Base-by-base conservation (phyloP, 2,329 filamentous ascomycete species). In the Calonectria leucothoes region DNA sequence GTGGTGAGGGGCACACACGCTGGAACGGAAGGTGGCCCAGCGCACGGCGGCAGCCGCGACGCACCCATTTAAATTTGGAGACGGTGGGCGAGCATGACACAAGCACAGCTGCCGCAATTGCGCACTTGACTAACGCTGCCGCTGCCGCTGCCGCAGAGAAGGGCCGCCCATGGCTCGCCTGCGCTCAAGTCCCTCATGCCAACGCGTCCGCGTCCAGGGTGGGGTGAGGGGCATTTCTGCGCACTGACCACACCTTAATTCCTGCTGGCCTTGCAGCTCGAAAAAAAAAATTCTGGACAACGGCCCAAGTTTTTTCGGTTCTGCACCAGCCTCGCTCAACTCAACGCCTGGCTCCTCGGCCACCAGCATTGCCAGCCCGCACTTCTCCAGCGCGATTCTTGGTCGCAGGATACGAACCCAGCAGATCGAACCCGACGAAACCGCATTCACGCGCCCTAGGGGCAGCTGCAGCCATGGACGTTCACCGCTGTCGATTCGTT, bases 401-500 rank as follows among this genome's bases (percentile, higher is more conserved):
- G 14, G 20, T 35, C 48, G 20, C 66, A 37, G 70, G 49, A 37
- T 31, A 45, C n/a, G 27, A 67, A 14, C 31, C 61, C 51, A 15
- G 14, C 42, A 52, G 49, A 69, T 31, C 66, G 37, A 57, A 51
- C 51, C 45, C 74, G 37, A 78, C 17, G 59, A 57, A 69, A 69
- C 55, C 66, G 35, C 64, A 57, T 64, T 55, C 48, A 72, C 37
- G 66, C 51, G 66, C 71, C 51, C n/a, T 29, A 14, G 42, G 27
- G 37, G 25, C 66, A 31, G 45, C 71, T 66, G 51, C 69, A 75
- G 75, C 72, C 72, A 98, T 98, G 96, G 96, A 98, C 86, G 93
- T 99, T 83, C 97, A 99, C 88, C 95, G 97, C 81, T 98, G 96
- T 83, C 95, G 97, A 82, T 99, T 99, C 86, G 94, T 99, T 79